Evolutionary conservation across 306 rosid species (phyloP), one percentile per base, ranked within the genome.

Genomic region (Cicer yamashitae): DNA sequence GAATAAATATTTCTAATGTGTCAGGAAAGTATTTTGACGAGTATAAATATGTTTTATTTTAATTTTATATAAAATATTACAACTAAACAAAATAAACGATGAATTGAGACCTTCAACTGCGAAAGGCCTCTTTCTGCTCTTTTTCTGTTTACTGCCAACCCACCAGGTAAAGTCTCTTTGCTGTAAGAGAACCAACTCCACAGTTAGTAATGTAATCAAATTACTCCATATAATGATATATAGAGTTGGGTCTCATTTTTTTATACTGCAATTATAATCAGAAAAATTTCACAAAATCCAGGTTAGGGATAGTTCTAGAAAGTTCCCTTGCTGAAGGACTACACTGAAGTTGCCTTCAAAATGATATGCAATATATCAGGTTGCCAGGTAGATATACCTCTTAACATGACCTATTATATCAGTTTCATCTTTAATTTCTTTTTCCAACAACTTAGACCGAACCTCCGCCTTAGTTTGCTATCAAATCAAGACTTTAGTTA

Each of bases 81-180:
- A 71, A 70, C 17, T 10, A 54, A 61, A 78, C 25, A 20, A 63
- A 17, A 73, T 2, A 52, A 38, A 58, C 47, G 46, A 62, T 25
- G 71, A 79, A 78, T 64, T 82, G 59, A 66, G 70, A 92, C 99
- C 99, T 94, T 89, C n/a, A 94, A 84, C 80, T 75, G 92, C 10
- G 90, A 85, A 70, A 94, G 90, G 22, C 89, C 90, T 67, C 80
- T 92, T 58, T 89, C 99, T 40, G 82, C 84, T 84, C 97, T 92
- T 81, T 83, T 94, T 81, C 83, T 90, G 81, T 92, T 94, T 17
- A 94, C 96, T 7, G 96, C 91, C 74, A 90, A 81, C 58, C 99
- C 99, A 50, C 99, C 99, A 0, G 93, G 91, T 75, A 92, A 67
- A 37, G 99, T 94, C 83, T 94, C 99, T 84, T 92, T 94, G 88